Percentiles rank a stretch among this genome's conserved stretches.
phyloP scores from a whole-genome alignment of 164 flowering plant species.

The Warburgia ugandensis region DNA sequence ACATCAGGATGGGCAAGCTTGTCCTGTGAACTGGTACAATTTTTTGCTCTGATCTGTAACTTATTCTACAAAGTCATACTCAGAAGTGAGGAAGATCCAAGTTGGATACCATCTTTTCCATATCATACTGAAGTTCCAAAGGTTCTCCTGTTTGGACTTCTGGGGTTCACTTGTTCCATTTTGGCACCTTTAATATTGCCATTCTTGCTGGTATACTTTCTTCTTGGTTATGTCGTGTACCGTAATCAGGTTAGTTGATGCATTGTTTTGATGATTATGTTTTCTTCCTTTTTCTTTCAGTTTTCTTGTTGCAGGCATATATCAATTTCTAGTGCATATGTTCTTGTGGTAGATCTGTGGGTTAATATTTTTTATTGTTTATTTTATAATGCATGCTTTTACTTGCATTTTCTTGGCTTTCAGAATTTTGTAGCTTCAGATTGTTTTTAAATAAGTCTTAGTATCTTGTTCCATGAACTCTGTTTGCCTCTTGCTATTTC shows the following conservation, averaged over 20 bases:
- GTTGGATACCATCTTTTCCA: conserved; percentile 52
- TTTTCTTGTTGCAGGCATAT: too few relatives aligned
- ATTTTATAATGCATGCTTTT: too few relatives aligned
- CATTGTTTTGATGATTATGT: neutral
- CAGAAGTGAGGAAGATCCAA: conserved; percentile 32
- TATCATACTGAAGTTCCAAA: conserved; percentile 92
- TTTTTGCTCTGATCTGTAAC: conserved; percentile 52
- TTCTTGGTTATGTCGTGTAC: conserved; percentile 71
- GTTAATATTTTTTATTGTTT: too few relatives aligned
- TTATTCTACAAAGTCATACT: conserved; percentile 33
- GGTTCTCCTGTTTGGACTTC: conserved; percentile 73
- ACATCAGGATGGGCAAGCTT: conserved; percentile 98
- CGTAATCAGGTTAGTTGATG: conserved; percentile 64
- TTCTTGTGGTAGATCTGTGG: too few relatives aligned
- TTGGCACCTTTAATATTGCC: conserved; percentile 89
- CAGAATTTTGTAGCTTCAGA: too few relatives aligned
- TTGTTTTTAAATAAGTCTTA: too few relatives aligned
- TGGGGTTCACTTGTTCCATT: conserved; percentile 77
- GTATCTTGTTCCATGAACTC: too few relatives aligned
- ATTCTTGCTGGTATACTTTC: conserved; percentile 69
- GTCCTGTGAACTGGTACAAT: conserved; percentile 69
- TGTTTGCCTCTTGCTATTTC: too few relatives aligned
- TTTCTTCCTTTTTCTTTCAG: too few relatives aligned
- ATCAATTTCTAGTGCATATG: too few relatives aligned
- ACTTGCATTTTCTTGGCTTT: too few relatives aligned